These are phyloP conservation scores for Flagelloscypha sp. DNA, from an alignment of 768 basidiomycete species.

Conservation along the genomic window DNA sequence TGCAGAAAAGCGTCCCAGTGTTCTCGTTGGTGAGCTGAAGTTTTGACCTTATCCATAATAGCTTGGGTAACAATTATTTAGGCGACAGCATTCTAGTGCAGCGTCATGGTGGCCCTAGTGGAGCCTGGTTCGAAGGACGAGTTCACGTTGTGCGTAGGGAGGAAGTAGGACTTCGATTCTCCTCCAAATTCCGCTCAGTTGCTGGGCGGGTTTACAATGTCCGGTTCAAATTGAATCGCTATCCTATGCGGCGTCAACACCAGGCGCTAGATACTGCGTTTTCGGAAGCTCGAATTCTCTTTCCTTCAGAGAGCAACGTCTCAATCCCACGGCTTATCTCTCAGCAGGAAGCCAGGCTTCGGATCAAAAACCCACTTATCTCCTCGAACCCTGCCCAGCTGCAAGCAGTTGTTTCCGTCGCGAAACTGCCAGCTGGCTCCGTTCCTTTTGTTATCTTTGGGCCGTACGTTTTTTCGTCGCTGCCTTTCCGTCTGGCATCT, in stretches of 20 bases:
- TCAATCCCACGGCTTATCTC: constrained; percentile 3
- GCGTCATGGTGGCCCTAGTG: constrained; percentile 16
- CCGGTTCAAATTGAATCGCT: constrained; percentile 47
- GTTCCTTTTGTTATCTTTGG: constrained; percentile 56
- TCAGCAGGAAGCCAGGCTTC: constrained; percentile 11
- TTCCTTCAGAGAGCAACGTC: constrained; percentile 30
- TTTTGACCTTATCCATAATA: constrained; percentile 26
- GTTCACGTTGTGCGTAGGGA: constrained; percentile 39
- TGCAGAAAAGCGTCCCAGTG: constrained; percentile 50
- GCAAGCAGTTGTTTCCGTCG: constrained; percentile 42
- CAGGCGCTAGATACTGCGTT: constrained; percentile 37
- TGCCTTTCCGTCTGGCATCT: neutral
- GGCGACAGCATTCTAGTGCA: constrained; percentile 52
- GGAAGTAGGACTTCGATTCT: constrained; percentile 40
- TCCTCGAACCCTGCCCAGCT: constrained; percentile 38
- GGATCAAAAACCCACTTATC: constrained; percentile 22
- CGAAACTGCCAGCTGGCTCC: constrained; percentile 35
- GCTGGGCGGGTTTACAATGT: constrained; percentile 39
- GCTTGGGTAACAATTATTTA: constrained; percentile 11
- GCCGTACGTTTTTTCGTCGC: constrained; percentile 39
- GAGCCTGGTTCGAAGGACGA: constrained; percentile 32
- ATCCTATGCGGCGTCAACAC: constrained; percentile 47
- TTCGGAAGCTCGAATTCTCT: constrained; percentile 34
- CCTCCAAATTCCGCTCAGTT: constrained; percentile 33
- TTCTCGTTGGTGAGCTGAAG: constrained; percentile 48